These are phyloP conservation scores for Chenopodium berlandieri DNA, from an alignment of 148 eudicot species.

Conservation along the genomic window DNA sequence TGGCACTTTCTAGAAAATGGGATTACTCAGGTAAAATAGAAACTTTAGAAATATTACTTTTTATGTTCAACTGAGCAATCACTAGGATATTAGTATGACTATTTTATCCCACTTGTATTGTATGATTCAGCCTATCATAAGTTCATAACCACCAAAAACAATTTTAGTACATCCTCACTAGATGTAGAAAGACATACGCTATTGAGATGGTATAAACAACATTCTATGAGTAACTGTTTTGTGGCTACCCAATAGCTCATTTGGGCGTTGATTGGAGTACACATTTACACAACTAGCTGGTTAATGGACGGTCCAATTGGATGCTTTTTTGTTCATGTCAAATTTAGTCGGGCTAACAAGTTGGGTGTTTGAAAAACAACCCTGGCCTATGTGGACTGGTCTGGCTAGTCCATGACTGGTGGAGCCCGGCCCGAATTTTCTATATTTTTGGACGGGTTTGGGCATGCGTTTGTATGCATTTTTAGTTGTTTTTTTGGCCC, in stretches of 20 bases:
- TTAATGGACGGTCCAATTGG: neutral
- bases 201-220: neutral
- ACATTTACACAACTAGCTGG: neutral
- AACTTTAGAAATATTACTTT: too few relatives aligned
- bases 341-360: neutral
- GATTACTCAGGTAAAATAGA: too few relatives aligned
- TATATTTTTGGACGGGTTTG: too few relatives aligned
- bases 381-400: neutral
- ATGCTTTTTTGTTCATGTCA: neutral
- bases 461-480: too few relatives aligned
- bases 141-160: neutral
- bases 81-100: too few relatives aligned
- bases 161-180: neutral
- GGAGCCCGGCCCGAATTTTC: too few relatives aligned
- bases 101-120: too few relatives aligned
- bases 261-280: neutral
- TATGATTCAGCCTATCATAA: too few relatives aligned
- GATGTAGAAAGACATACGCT: too few relatives aligned
- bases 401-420: neutral
- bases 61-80: too few relatives aligned
- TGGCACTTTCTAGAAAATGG: too few relatives aligned
- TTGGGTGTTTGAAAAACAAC: neutral
- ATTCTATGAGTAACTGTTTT: neutral
- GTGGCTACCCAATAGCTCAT: neutral
- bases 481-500: too few relatives aligned